Evolutionary conservation across 306 rosid species (phyloP).

Genomic region (Psophocarpus tetragonolobus): DNA sequence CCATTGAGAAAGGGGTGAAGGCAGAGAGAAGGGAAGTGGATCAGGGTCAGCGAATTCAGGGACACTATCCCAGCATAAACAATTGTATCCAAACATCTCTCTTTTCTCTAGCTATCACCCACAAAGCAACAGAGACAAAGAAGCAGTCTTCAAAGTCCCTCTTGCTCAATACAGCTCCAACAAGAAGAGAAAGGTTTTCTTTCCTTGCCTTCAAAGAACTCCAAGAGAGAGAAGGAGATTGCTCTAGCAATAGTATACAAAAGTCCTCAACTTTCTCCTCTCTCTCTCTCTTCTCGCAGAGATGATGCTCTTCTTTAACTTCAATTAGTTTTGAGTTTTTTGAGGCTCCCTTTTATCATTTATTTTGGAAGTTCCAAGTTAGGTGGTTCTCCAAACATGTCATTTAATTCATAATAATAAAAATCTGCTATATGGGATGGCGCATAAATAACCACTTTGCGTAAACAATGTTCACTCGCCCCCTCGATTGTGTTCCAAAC

Average conservation of each 20-base stretch:
- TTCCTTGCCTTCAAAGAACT: background rate
- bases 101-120: too few species aligned
- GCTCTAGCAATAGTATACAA: background rate
- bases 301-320: background rate
- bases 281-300: background rate
- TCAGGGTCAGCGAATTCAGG: constrained; percentile 36
- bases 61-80: constrained; percentile 59
- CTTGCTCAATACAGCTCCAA: background rate
- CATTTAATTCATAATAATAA: background rate
- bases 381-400: background rate
- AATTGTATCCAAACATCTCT: constrained; percentile 65
- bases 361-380: background rate
- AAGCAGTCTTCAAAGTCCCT: background rate
- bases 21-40: constrained; percentile 65
- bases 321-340: background rate
- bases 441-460: background rate
- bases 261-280: constrained; percentile 20
- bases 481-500: background rate
- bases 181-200: background rate
- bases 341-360: constrained; percentile 25
- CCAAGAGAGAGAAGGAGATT: constrained; percentile 10
- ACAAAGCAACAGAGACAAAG: background rate
- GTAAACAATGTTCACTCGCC: constrained; percentile 4
- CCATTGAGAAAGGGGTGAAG: constrained; percentile 83
- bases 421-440: background rate